phyloP scores from a whole-genome alignment of 2,329 filamentous ascomycete species.

The Fusarium sp. region DNA sequence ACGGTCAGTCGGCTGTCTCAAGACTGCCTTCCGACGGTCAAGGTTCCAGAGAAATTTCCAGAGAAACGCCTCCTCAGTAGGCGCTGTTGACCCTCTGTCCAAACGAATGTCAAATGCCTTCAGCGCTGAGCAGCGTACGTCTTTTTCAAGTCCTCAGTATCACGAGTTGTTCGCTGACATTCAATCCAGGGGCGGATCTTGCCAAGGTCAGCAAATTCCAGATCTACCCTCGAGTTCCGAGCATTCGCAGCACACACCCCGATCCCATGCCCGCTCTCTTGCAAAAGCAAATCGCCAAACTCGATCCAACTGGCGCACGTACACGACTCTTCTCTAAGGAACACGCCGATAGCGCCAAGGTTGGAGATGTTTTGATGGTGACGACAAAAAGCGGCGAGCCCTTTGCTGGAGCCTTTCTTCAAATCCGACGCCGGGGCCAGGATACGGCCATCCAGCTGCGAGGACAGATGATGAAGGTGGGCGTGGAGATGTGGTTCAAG shows the following conservation, averaged over 20 bases:
- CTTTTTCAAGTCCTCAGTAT: neutral
- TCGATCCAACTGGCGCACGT: slow-evolving; percentile 88
- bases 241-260: slow-evolving; percentile 65
- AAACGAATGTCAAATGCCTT: slow-evolving; percentile 41
- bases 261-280: slow-evolving; percentile 77
- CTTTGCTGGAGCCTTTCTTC: slow-evolving; percentile 88
- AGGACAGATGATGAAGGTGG: slow-evolving; percentile 85
- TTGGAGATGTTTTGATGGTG: slow-evolving; percentile 92
- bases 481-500: slow-evolving; percentile 98
- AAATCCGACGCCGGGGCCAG: slow-evolving; percentile 86
- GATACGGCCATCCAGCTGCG: slow-evolving; percentile 90
- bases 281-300: slow-evolving; percentile 73
- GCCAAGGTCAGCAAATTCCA: slow-evolving; percentile 57
- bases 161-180: slow-evolving; percentile 23
- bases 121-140: slow-evolving; percentile 52
- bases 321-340: slow-evolving; percentile 81
- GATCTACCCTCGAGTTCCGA: slow-evolving; percentile 66
- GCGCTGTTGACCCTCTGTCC: slow-evolving; percentile 30
- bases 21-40: slow-evolving; percentile 69
- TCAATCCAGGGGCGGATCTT: slow-evolving; percentile 48
- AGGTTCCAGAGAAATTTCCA: slow-evolving; percentile 59
- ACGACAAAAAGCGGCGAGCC: slow-evolving; percentile 84
- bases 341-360: slow-evolving; percentile 82
- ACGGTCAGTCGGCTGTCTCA: slow-evolving; percentile 78
- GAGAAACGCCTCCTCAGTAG: slow-evolving; percentile 62